phyloP scores from a whole-genome alignment of 2,329 filamentous ascomycete genomes.

The Penicillium sp. region DNA sequence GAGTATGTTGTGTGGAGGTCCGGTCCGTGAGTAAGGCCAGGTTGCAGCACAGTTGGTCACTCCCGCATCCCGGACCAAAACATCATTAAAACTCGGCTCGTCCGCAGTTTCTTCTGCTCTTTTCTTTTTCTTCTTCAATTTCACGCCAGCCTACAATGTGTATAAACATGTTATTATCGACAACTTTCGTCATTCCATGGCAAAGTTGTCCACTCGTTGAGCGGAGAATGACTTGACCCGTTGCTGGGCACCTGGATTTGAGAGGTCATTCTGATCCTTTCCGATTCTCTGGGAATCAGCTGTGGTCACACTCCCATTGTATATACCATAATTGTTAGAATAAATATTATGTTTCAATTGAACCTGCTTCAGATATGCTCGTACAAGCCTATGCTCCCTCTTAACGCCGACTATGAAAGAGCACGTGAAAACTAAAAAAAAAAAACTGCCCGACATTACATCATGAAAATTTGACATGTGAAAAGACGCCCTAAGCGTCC shows the following conservation, averaged over 20 bases:
- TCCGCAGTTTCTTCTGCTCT: constrained; percentile 30
- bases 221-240: constrained; percentile 64
- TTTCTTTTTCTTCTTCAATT: constrained; percentile 46
- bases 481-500: constrained; percentile 40
- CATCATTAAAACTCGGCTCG: constrained; percentile 30
- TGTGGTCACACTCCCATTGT: constrained; percentile 57
- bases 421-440: not conserved
- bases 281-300: constrained; percentile 71
- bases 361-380: not conserved
- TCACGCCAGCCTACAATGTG: constrained; percentile 52
- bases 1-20: constrained; percentile 40
- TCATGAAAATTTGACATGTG: constrained; percentile 49
- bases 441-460: constrained; percentile 32
- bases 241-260: constrained; percentile 71
- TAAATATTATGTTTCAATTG: constrained; percentile 1
- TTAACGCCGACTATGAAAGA: constrained; percentile 15
- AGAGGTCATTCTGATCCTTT: constrained; percentile 62
- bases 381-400: constrained; percentile 1
- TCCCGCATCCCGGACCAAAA: constrained; percentile 35
- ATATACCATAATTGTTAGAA: not conserved
- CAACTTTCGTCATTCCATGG: constrained; percentile 53
- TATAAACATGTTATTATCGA: constrained; percentile 56
- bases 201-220: constrained; percentile 67
- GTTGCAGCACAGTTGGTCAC: constrained; percentile 45
- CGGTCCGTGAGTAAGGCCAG: constrained; percentile 44